Conservation (phyloP, 345 rosid species). For the Gossypium longicalyx region DNA sequence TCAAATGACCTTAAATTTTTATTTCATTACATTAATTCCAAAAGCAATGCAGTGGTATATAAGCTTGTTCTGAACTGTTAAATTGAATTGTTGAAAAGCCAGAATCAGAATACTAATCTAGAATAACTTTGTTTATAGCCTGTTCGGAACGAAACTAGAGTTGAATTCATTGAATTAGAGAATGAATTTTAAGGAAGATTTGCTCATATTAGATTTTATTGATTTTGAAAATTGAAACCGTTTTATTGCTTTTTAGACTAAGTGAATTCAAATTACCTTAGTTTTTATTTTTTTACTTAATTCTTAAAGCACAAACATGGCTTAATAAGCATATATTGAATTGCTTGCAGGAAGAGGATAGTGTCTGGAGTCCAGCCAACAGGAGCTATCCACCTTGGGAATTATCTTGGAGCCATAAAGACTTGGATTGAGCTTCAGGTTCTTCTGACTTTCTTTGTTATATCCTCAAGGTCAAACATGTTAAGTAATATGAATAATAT, state of each 20-base stretch:
- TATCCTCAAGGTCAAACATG: not conserved
- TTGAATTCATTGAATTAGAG: not conserved
- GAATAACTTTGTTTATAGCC: not conserved
- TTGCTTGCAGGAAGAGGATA: conserved; percentile 55
- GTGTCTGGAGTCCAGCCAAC: conserved; percentile 97
- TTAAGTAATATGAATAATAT: not conserved
- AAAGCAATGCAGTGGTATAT: not conserved
- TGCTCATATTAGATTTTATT: not conserved
- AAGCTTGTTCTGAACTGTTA: not conserved
- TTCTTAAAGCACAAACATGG: not conserved
- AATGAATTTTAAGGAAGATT: not conserved
- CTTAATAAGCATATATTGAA: not conserved
- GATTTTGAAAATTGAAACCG: not conserved
- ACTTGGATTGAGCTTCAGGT: conserved; percentile 89
- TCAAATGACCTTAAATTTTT: not conserved
- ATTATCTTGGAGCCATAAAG: conserved; percentile 88
- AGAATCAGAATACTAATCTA: not conserved
- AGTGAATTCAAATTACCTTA: not conserved
- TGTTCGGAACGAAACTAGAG: not conserved
- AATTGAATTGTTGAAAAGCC: not conserved
- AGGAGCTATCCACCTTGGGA: conserved; percentile 84
- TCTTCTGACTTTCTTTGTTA: not conserved
- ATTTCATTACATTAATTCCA: not conserved
- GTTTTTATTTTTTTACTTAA: not conserved
- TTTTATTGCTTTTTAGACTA: not conserved